Evolutionary conservation across 352 stramenopile species (phyloP).

Genomic region (Phytopythium cucurbitacearum): DNA sequence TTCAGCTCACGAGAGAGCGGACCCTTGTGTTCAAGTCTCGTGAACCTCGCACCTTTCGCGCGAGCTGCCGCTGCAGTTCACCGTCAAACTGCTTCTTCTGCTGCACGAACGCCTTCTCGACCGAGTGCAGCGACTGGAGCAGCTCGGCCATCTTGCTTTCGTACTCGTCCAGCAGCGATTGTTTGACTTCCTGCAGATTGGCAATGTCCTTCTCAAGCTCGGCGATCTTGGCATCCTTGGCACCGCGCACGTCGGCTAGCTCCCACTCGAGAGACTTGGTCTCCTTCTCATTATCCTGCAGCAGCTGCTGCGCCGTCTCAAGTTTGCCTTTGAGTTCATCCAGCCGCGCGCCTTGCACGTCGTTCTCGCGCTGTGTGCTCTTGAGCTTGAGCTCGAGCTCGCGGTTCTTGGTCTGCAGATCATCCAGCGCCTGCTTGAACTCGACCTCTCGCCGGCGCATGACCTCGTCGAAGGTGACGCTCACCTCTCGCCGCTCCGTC

Average conservation of each 20-base stretch:
- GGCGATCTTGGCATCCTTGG: conserved; percentile 56
- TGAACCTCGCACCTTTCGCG: conserved; percentile 31
- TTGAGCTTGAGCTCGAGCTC: conserved; percentile 71
- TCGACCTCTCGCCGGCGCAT: conserved; percentile 61
- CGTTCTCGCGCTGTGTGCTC: conserved; percentile 28
- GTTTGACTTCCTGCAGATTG: conserved; percentile 66
- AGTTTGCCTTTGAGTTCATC: conserved; percentile 63
- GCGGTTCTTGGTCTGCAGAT: conserved; percentile 31
- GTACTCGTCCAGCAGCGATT: conserved; percentile 79
- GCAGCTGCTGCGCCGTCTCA: conserved; percentile 55
- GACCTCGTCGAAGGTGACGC: conserved; percentile 73
- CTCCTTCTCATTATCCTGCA: conserved; percentile 64
- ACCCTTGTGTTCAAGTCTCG: background rate
- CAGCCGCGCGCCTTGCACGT: conserved; percentile 32
- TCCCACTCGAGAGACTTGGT: conserved; percentile 68
- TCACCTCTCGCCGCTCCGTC: conserved; percentile 64
- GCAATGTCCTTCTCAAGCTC: conserved; percentile 59
- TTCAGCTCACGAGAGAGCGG: conserved; percentile 4
- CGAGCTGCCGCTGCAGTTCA: conserved; percentile 40
- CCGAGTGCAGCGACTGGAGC: conserved; percentile 69
- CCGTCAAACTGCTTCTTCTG: conserved; percentile 80
- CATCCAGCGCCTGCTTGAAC: conserved; percentile 43
- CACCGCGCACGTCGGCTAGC: conserved; percentile 44
- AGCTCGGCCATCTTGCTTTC: conserved; percentile 84
- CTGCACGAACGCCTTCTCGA: conserved; percentile 82